Conservation (phyloP, 2,329 filamentous ascomycete species). For the Alternaria conjuncta region DNA sequence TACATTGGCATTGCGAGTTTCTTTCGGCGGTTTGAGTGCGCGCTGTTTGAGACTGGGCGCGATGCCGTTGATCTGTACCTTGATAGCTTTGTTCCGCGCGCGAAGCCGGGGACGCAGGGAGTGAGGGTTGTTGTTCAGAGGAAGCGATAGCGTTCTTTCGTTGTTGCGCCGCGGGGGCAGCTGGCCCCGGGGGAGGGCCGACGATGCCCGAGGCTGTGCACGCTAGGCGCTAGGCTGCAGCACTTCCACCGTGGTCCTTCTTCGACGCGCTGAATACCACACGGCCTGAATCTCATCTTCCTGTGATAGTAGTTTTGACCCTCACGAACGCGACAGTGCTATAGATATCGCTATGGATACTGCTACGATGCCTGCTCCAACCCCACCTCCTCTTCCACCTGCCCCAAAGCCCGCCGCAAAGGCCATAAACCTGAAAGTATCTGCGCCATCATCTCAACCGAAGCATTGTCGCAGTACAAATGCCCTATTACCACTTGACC, state of each 20-base stretch:
- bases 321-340: not conserved
- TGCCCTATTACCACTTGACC: not conserved
- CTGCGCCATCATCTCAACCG: not conserved
- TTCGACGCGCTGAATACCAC: not conserved
- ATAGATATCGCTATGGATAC: not conserved
- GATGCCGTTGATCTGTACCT: not conserved
- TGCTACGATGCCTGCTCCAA: not conserved
- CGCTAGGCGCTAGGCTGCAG: not conserved
- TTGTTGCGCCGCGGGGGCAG: not conserved
- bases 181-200: not conserved
- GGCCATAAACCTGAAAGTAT: not conserved
- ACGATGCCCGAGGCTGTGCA: not conserved
- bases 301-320: accelerated
- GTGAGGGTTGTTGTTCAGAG: not conserved
- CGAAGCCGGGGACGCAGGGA: not conserved
- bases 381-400: not conserved
- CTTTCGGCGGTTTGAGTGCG: constrained; percentile 13
- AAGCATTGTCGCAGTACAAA: not conserved
- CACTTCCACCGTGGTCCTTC: not conserved
- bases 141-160: not conserved
- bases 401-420: not conserved
- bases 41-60: constrained; percentile 13
- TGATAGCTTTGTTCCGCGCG: not conserved
- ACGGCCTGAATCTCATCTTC: not conserved
- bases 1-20: constrained; percentile 15